phyloP scores from a whole-genome alignment of 2,329 filamentous ascomycete genomes.

The Plectosphaerella sp. region DNA sequence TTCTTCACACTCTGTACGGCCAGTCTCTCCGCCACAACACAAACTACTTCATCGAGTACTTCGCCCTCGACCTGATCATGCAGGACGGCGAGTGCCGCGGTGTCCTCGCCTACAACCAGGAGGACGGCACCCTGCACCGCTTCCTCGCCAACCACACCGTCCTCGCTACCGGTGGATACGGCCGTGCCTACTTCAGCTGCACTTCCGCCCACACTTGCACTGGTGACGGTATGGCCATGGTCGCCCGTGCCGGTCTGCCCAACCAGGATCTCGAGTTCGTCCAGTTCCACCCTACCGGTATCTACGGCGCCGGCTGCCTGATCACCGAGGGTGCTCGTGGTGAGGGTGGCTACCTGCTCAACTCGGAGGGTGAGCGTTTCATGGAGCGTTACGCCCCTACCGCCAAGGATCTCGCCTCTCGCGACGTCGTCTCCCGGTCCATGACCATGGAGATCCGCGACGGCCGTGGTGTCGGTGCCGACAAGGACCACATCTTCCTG shows the following conservation, averaged over 20 bases:
- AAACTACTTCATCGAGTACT: conserved; percentile 99
- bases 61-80: conserved; percentile 95
- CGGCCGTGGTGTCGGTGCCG: conserved; percentile 90
- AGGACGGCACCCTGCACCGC: conserved; percentile 95
- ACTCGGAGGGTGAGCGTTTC: conserved; percentile 97
- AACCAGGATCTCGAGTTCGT: conserved; percentile 99
- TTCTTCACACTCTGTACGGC: conserved; percentile 97
- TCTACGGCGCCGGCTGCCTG: conserved; percentile 96
- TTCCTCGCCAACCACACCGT: conserved; percentile 98
- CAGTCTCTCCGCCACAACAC: conserved; percentile 97
- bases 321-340: conserved; percentile 97
- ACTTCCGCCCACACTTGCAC: conserved; percentile 98
- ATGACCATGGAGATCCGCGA: conserved; percentile 99
- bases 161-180: conserved; percentile 93
- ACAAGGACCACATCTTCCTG: conserved; percentile 98
- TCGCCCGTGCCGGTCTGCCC: conserved; percentile 91
- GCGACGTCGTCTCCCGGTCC: conserved; percentile 93
- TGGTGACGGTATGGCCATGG: conserved; percentile 99
- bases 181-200: conserved; percentile 96
- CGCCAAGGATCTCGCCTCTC: conserved; percentile 93
- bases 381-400: conserved; percentile 99
- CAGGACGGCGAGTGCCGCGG: conserved; percentile 94
- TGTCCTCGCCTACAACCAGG: conserved; percentile 96
- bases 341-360: conserved; percentile 96
- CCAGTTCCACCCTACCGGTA: conserved; percentile 98